Percentiles rank a stretch among this genome's conserved stretches.
Conservation (phyloP, 257 asterid species). For the Striga asiatica region DNA sequence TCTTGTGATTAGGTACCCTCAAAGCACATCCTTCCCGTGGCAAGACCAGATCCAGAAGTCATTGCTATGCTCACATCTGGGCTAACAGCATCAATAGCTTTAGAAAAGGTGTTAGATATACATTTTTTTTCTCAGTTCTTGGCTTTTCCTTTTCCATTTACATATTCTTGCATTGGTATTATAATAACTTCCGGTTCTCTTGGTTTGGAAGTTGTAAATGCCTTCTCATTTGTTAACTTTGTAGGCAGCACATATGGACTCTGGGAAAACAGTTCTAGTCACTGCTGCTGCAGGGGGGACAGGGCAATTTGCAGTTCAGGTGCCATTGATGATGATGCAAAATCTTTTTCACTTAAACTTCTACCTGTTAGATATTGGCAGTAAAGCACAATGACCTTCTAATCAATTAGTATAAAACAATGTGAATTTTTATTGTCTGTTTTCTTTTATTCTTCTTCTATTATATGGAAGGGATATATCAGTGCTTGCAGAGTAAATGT, state of each 20-base stretch:
- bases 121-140: slow-evolving; percentile 2
- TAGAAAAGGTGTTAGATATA: slow-evolving; percentile 60
- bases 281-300: slow-evolving; percentile 99
- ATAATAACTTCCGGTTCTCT: not conserved
- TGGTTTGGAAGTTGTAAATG: not conserved
- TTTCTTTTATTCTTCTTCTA: not conserved
- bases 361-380: slow-evolving; percentile 5
- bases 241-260: slow-evolving; percentile 85
- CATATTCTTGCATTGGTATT: slow-evolving; percentile 4
- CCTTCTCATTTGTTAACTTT: slow-evolving; percentile 10
- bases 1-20: slow-evolving; percentile 45
- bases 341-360: not conserved
- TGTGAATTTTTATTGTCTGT: not conserved
- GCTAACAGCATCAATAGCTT: slow-evolving; percentile 86
- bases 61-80: slow-evolving; percentile 99
- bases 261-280: slow-evolving; percentile 81
- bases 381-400: too few relatives aligned
- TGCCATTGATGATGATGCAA: slow-evolving; percentile 19
- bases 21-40: slow-evolving; percentile 85
- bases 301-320: slow-evolving; percentile 99
- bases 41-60: slow-evolving; percentile 91
- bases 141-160: slow-evolving; percentile 3
- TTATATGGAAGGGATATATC: not conserved
- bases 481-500: not conserved
- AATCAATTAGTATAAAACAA: too few relatives aligned